Conservation (phyloP, 1,284 basidiomycete species). For the Ustilago cynodontis region DNA sequence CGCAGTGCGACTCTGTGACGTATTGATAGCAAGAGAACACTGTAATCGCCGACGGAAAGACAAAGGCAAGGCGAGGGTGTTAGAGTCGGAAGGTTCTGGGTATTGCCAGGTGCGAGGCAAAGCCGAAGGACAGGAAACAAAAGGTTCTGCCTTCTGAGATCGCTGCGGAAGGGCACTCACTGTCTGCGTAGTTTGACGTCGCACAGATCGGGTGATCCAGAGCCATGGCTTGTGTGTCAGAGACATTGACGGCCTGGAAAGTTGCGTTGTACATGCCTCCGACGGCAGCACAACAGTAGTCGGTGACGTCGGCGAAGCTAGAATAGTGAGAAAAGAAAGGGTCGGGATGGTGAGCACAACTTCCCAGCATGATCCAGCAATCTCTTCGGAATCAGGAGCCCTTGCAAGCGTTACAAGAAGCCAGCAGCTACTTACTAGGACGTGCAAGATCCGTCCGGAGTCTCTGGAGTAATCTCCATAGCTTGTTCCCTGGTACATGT, state of each 20-base stretch:
- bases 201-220: conserved; percentile 50
- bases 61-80: not conserved
- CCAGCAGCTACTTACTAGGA: conserved; percentile 34
- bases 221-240: conserved; percentile 32
- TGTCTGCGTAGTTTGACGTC: conserved; percentile 55
- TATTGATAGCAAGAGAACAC: conserved; percentile 58
- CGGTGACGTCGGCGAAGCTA: conserved; percentile 57
- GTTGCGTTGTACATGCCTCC: conserved; percentile 51
- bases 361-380: not conserved
- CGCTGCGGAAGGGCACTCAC: conserved; percentile 23
- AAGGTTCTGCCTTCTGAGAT: not conserved
- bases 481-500: conserved; percentile 41
- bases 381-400: not conserved
- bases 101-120: not conserved
- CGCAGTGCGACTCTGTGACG: conserved; percentile 50
- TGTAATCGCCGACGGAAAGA: not conserved
- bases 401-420: not conserved
- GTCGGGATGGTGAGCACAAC: not conserved
- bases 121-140: too few relatives aligned
- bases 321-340: not conserved
- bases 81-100: not conserved
- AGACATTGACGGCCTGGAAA: conserved; percentile 32
- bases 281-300: conserved; percentile 59
- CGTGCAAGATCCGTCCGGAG: conserved; percentile 45
- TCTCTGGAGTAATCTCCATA: conserved; percentile 49